Evolutionary conservation across 2,329 filamentous ascomycete genomes (phyloP), one percentile per base, ranked within the genome.

Genomic region (Fusarium foetens): DNA sequence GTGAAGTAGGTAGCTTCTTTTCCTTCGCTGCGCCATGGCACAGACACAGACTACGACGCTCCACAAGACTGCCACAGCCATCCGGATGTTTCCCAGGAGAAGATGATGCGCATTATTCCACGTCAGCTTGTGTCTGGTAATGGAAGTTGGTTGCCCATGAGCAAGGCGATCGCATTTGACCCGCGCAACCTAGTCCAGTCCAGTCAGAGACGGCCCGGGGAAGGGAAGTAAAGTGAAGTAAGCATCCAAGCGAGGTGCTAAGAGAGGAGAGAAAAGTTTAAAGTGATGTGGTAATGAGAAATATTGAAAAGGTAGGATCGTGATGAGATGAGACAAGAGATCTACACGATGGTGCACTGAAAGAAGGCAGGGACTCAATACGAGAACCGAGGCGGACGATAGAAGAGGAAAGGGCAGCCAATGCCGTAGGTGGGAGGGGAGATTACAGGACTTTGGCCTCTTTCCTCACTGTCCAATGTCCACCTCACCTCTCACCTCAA

Each of bases 361-460:
- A 8, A 25, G n/a, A 27, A 48, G 25, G 57, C 63, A 54, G 57
- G 64, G 64, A 49, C 41, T 52, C 14, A 19, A 72, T 72, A 64
- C 65, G 66, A 69, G 53, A 31, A 45, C 38, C 25, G 14, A 69
- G 63, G 68, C 69, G 59, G 48, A 53, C 59, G 42, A 46, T 60
- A 38, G 33, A 43, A 38, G 45, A 55, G 36, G 59, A 51, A 49
- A 29, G 33, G 48, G 42, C 19, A 65, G 49, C 58, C 51, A 68
- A 66, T 58, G 31, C 31, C 48, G 29, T 23, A 49, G 21, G 29
- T 42, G 36, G 23, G 71, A 75, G 60, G 54, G 27, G 73, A 75
- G 60, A 76, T 76, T 76, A 61, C 73, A 76, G 73, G 74, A 76
- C 63, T 41, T 51, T 64, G 49, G 62, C 42, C 51, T 64, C 46